Base-by-base conservation (phyloP, 805 yeast genomes). In the Candida odintsovae region DNA sequence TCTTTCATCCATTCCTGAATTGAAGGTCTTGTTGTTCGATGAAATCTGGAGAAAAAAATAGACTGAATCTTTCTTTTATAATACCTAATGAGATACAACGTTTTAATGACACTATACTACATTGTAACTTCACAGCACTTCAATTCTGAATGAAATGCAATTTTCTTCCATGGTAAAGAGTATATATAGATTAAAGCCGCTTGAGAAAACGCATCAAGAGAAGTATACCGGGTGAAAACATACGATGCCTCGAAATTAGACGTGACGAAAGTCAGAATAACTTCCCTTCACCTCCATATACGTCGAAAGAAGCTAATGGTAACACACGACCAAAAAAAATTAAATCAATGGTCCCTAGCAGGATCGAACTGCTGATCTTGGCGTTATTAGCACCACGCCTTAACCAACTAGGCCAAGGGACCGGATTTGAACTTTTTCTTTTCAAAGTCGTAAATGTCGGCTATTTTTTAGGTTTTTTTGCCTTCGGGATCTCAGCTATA, bases 301-400 rank as follows among this genome's bases (percentile, higher is more conserved):
- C n/a, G n/a, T n/a, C n/a, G n/a, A n/a, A n/a, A n/a, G n/a, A n/a
- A n/a, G n/a, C n/a, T n/a, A n/a, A n/a, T n/a, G n/a, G n/a, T n/a
- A n/a, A n/a, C n/a, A n/a, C n/a, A n/a, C n/a, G n/a, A n/a, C n/a
- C n/a, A n/a, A 18, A n/a, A 31, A 40, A 46, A 16, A 16, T 33
- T 6, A 46, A 41, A 26, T 13, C 41, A 67, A 60, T 81, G 87
- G 80, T 81, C 85, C 85, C 85, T 80, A 79, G 85, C 87, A 78
- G 87, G 87, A 80, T 81, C 87, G 87, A 81, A 81, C 87, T 78
- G 87, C 85, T 79, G 87, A 81, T 80, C 87, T 63, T 62, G 64
- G 66, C 66, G 66, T 62, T 72, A 73, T 73, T 73, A 73, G 77
- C 76, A 72, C 77, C 73, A 72, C 76, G 77, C 77, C 78, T 72